phyloP scores from a whole-genome alignment of 2,329 filamentous ascomycete species.

The Talaromyces sp. region DNA sequence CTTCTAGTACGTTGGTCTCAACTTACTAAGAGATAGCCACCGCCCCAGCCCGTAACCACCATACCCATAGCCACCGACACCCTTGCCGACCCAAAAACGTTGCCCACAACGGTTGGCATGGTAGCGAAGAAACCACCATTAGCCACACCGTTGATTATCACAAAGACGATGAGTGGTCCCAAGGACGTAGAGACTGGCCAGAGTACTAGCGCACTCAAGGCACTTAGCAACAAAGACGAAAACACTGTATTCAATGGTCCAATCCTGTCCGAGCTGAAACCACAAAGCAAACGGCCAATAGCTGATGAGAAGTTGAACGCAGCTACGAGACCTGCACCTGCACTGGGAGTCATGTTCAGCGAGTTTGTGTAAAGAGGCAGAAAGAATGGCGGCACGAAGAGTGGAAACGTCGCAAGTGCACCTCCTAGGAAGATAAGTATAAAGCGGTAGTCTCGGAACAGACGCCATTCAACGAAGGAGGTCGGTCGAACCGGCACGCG shows the following conservation, averaged over 20 bases:
- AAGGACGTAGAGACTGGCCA: conserved; percentile 59
- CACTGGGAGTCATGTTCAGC: conserved; percentile 52
- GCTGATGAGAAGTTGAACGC: conserved; percentile 62
- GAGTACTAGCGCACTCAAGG: conserved; percentile 57
- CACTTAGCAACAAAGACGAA: conserved; percentile 50
- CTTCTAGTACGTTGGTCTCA: background rate
- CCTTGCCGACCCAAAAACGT: conserved; percentile 55
- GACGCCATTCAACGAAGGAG: conserved; percentile 51
- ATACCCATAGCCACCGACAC: conserved; percentile 59
- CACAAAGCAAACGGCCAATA: conserved; percentile 54
- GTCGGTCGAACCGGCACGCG: conserved; percentile 41
- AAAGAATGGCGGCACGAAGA: conserved; percentile 61
- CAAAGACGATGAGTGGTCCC: conserved; percentile 54
- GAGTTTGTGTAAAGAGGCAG: conserved; percentile 55
- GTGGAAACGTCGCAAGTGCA: conserved; percentile 56
- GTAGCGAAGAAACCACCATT: conserved; percentile 64
- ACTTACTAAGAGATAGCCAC: conserved; percentile 57
- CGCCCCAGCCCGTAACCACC: conserved; percentile 59
- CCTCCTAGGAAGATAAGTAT: conserved; percentile 52
- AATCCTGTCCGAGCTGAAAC: conserved; percentile 52
- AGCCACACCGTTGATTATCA: conserved; percentile 57
- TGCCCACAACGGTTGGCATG: conserved; percentile 61
- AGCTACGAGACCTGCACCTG: conserved; percentile 57
- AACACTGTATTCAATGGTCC: conserved; percentile 57
- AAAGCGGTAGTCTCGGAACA: conserved; percentile 55